phyloP scores from a whole-genome alignment of 306 rosid genomes.

The Boehmeria nivea region DNA sequence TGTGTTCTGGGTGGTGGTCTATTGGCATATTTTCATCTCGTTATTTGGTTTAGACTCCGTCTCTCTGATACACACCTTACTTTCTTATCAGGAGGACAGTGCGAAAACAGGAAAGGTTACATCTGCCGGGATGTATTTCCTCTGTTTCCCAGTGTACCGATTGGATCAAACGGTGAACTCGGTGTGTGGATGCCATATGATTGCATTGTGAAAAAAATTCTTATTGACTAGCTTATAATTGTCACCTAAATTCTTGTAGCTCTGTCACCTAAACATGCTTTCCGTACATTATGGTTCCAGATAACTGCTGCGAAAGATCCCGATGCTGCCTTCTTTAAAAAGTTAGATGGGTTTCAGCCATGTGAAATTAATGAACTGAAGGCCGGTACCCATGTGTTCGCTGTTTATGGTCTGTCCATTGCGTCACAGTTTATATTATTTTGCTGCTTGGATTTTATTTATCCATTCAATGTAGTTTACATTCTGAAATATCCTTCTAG shows the following conservation, averaged over 20 bases:
- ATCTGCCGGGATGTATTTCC: conserved; percentile 98
- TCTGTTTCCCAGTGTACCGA: conserved; percentile 95
- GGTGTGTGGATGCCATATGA: conserved; percentile 41
- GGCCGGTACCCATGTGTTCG: conserved; percentile 91
- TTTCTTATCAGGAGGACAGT: conserved; percentile 71
- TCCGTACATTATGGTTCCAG: conserved; percentile 33
- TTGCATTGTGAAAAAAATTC: neutral
- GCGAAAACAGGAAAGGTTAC: conserved; percentile 78
- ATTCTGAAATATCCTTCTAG: conserved; percentile 35
- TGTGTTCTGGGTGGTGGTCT: neutral
- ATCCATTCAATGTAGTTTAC: conserved; percentile 17
- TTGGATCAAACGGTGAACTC: conserved; percentile 73
- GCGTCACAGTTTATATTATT: conserved; percentile 2
- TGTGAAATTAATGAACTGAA: conserved; percentile 86
- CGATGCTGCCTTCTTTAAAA: conserved; percentile 86
- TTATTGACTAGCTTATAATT: no score
- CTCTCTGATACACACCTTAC: conserved; percentile 13
- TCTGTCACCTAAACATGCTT: conserved; percentile 13
- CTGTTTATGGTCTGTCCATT: conserved; percentile 71
- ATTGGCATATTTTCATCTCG: neutral
- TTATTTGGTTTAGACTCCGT: neutral
- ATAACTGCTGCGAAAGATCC: conserved; percentile 91
- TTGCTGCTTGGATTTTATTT: conserved; percentile 17
- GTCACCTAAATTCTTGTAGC: neutral
- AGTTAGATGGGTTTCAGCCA: conserved; percentile 90